A percentile compares a stretch with the other conserved stretches of the same genome.
Evolutionary conservation across 805 yeast genomes (phyloP).

Genomic region (Metschnikowia santaceciliae): DNA sequence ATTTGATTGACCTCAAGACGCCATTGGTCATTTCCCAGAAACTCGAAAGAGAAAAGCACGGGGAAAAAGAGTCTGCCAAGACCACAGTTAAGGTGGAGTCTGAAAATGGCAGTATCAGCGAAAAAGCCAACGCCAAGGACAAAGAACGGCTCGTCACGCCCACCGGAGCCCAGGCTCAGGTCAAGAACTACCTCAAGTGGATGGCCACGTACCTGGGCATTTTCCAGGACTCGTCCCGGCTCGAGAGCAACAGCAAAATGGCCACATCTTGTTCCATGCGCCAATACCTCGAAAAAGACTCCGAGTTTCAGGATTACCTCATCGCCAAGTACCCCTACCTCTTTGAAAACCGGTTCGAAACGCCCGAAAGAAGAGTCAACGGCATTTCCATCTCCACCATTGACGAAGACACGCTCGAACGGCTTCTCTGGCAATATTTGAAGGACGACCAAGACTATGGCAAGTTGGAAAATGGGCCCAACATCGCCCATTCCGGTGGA

Average conservation of each 20-base stretch:
- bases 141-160: constrained; percentile 6
- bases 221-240: constrained; percentile 15
- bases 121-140: neutral
- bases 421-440: constrained; percentile 37
- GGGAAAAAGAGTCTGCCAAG: neutral
- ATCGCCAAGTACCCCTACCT: constrained; percentile 10
- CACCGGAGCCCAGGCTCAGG: constrained; percentile 13
- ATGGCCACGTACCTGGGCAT: constrained; percentile 13
- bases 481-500: neutral
- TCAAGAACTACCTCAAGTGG: constrained; percentile 17
- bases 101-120: neutral
- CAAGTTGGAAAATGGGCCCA: neutral
- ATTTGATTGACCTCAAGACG: constrained; percentile 39
- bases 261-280: constrained; percentile 52
- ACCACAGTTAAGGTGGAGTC: neutral
- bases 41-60: too few relatives aligned
- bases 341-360: neutral
- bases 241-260: constrained; percentile 24
- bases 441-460: constrained; percentile 11
- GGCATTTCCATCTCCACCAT: constrained; percentile 2
- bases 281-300: constrained; percentile 57
- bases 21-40: constrained; percentile 13
- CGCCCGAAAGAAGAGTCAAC: neutral
- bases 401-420: constrained; percentile 30
- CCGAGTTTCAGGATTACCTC: constrained; percentile 35